These are phyloP conservation scores for Takakia lepidozioides DNA, from an alignment of 225 moss, liverwort and hornwort species.

Conservation along the genomic window DNA sequence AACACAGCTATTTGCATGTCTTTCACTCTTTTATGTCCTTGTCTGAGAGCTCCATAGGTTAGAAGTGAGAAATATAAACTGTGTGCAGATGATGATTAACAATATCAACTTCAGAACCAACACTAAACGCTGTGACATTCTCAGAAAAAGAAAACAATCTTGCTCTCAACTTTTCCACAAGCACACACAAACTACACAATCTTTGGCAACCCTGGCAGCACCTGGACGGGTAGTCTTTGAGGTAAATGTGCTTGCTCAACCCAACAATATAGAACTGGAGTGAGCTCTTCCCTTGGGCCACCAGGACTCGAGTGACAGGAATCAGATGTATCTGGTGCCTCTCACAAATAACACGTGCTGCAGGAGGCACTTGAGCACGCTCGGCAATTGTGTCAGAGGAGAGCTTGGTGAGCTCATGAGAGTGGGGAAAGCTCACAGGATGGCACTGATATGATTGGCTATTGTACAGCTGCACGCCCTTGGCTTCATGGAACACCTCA, in stretches of 20 bases:
- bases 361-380: conserved; percentile 47
- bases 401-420: conserved; percentile 67
- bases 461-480: conserved; percentile 58
- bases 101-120: too few species aligned
- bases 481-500: conserved; percentile 65
- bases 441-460: conserved; percentile 67
- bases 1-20: too few species aligned
- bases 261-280: conserved; percentile 85
- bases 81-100: too few species aligned
- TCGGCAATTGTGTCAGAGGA: conserved; percentile 60
- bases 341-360: conserved; percentile 75
- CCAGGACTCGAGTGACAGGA: conserved; percentile 63
- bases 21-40: too few species aligned
- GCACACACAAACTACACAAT: too few species aligned
- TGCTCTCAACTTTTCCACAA: conserved; percentile 34
- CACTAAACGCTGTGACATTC: too few species aligned
- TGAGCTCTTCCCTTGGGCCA: conserved; percentile 46
- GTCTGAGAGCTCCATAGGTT: too few species aligned
- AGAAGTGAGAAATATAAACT: too few species aligned
- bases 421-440: conserved; percentile 65
- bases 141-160: conserved; percentile 30
- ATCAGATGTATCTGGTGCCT: conserved; percentile 77
- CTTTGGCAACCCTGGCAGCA: conserved; percentile 40
- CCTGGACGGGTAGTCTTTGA: conserved; percentile 69
- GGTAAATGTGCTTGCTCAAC: conserved; percentile 61